Conservation (phyloP, 2,329 filamentous ascomycete genomes). For the Paraphoma sp. region DNA sequence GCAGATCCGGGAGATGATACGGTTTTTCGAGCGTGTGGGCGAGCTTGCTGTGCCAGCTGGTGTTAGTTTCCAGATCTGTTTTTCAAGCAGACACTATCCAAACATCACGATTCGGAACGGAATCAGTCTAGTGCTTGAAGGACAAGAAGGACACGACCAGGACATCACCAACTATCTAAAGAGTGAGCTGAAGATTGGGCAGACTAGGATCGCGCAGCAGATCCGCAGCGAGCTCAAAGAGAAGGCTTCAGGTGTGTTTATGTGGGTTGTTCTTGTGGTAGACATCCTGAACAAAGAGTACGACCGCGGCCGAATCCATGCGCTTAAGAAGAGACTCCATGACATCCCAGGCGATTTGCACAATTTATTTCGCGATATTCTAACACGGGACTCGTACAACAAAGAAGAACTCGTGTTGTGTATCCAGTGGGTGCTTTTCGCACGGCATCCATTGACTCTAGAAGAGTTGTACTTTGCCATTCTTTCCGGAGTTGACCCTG, state of each 20-base stretch:
- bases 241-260: conserved; percentile 53
- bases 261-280: conserved; percentile 43
- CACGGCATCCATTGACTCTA: conserved; percentile 15
- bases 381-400: conserved; percentile 49
- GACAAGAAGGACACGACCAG: conserved; percentile 42
- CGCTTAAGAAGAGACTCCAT: conserved; percentile 41
- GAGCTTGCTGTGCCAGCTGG: conserved; percentile 22
- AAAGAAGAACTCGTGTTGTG: conserved; percentile 16
- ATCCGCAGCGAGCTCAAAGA: conserved; percentile 41
- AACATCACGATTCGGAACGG: conserved; percentile 45
- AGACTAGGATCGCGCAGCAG: conserved; percentile 15
- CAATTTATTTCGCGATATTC: conserved; percentile 56
- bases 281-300: conserved; percentile 56
- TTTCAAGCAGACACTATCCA: conserved; percentile 53
- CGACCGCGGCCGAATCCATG: conserved; percentile 33
- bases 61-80: conserved; percentile 26
- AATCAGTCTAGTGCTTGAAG: conserved; percentile 43
- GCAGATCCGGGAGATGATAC: conserved; percentile 53
- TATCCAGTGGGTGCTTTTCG: conserved; percentile 29
- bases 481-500: conserved; percentile 6
- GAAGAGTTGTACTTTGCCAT: conserved; percentile 24
- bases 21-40: conserved; percentile 51
- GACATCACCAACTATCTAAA: conserved; percentile 44
- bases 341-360: conserved; percentile 53
- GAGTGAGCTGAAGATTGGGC: conserved; percentile 28